Evolutionary conservation across 2,329 filamentous ascomycete genomes (phyloP).

Genomic region (Bipolaris zeicola): DNA sequence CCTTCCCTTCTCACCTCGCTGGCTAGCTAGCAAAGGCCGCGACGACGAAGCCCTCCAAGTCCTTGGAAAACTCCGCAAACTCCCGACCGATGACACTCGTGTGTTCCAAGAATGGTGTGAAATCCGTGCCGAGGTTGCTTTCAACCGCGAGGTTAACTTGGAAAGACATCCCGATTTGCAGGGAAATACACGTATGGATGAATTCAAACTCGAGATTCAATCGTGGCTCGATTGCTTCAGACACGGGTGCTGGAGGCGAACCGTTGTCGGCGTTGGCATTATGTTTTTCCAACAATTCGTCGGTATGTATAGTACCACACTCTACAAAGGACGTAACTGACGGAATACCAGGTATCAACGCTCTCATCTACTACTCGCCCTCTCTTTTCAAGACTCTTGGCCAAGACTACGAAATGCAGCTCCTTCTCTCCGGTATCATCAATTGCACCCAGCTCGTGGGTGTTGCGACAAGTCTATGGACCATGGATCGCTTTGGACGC

Average conservation of each 20-base stretch:
- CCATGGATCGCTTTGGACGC: constrained; percentile 52
- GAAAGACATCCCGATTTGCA: constrained; percentile 47
- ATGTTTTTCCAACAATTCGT: constrained; percentile 53
- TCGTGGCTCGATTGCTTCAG: constrained; percentile 57
- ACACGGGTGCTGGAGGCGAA: constrained; percentile 52
- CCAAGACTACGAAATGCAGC: constrained; percentile 57
- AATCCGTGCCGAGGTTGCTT: constrained; percentile 60
- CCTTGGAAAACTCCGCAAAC: constrained; percentile 56
- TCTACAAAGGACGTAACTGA: constrained; percentile 1
- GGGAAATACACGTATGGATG: constrained; percentile 36
- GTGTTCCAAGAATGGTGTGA: constrained; percentile 60
- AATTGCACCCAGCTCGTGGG: constrained; percentile 53
- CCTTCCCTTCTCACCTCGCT: constrained; percentile 63
- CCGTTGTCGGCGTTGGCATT: constrained; percentile 48
- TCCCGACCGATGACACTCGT: constrained; percentile 56
- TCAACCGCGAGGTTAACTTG: constrained; percentile 55
- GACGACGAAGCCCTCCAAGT: constrained; percentile 57
- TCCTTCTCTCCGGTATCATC: constrained; percentile 71
- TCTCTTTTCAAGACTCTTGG: constrained; percentile 65
- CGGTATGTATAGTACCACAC: constrained; percentile 32
- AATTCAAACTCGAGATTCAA: constrained; percentile 53
- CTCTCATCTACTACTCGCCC: constrained; percentile 66
- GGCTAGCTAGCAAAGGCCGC: constrained; percentile 53
- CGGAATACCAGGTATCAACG: constrained; percentile 37
- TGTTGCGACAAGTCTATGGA: constrained; percentile 50